Evolutionary conservation across 2,329 filamentous ascomycete species (phyloP).

Genomic region (Pseudogymnoascus sp.): DNA sequence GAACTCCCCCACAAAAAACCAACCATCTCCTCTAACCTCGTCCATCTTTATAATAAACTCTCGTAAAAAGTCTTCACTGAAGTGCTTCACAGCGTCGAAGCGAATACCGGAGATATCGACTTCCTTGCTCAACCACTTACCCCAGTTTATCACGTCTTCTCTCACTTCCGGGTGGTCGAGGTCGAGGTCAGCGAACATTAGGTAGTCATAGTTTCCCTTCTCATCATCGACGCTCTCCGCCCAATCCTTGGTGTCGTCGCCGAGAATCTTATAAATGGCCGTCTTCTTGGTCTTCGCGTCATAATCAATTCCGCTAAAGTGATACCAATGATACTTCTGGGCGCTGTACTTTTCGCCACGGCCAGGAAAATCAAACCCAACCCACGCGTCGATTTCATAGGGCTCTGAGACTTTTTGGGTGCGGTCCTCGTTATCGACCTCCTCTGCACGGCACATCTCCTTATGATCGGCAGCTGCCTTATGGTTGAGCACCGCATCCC

Average conservation of each 20-base stretch:
- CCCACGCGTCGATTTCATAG: slow-evolving; percentile 61
- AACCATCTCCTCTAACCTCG: slow-evolving; percentile 42
- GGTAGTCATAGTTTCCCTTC: slow-evolving; percentile 63
- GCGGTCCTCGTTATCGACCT: slow-evolving; percentile 57
- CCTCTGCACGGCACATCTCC: slow-evolving; percentile 55
- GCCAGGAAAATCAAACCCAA: slow-evolving; percentile 59
- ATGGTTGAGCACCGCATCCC: slow-evolving; percentile 68
- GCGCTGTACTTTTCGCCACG: slow-evolving; percentile 52
- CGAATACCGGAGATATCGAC: slow-evolving; percentile 59
- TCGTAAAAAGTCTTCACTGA: slow-evolving; percentile 58
- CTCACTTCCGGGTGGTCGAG: slow-evolving; percentile 57
- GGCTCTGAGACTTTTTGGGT: slow-evolving; percentile 46
- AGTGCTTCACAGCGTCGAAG: slow-evolving; percentile 68
- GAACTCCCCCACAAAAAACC: slow-evolving; percentile 65
- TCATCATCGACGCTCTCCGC: slow-evolving; percentile 47
- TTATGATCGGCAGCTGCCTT: slow-evolving; percentile 62
- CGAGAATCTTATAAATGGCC: slow-evolving; percentile 60
- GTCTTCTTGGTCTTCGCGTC: slow-evolving; percentile 48
- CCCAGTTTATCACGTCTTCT: slow-evolving; percentile 60
- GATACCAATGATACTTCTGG: slow-evolving; percentile 59
- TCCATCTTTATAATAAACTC: slow-evolving; percentile 57
- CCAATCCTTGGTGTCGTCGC: slow-evolving; percentile 56
- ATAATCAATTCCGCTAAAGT: slow-evolving; percentile 64
- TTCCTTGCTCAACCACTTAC: slow-evolving; percentile 57
- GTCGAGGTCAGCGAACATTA: slow-evolving; percentile 69